Evolutionary conservation across 1,284 basidiomycete species (phyloP).

Genomic region (Neonothopanus nambi): DNA sequence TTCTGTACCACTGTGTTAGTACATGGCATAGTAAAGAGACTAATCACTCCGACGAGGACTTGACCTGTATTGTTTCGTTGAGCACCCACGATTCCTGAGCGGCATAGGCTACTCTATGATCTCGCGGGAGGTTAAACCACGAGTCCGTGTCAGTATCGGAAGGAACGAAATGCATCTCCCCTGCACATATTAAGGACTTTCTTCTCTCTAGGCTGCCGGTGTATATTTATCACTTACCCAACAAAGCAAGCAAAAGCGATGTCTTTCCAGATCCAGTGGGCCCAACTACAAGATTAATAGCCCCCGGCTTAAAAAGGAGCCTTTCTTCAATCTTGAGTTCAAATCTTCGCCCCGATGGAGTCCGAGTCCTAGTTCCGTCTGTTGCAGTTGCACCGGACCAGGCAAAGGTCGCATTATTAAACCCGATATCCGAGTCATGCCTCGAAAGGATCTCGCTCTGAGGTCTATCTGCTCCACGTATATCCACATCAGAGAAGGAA

Average conservation of each 20-base stretch:
- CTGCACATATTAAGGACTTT: conserved; percentile 17
- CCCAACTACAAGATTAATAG: conserved; percentile 64
- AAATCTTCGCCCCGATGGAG: conserved; percentile 42
- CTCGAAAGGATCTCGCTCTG: conserved; percentile 26
- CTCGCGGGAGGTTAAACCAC: conserved; percentile 62
- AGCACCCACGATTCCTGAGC: conserved; percentile 82
- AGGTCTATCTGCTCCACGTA: conserved; percentile 22
- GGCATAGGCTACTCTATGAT: conserved; percentile 69
- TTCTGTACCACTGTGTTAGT: conserved; percentile 45
- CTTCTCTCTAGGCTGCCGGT: neutral
- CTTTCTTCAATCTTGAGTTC: conserved; percentile 48
- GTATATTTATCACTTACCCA: conserved; percentile 26
- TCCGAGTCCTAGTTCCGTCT: conserved; percentile 20
- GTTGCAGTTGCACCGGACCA: conserved; percentile 35
- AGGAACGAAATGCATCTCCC: conserved; percentile 66
- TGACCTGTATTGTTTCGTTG: conserved; percentile 45
- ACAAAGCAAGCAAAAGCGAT: conserved; percentile 54
- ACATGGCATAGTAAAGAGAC: neutral
- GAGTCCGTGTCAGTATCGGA: conserved; percentile 52
- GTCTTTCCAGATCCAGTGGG: conserved; percentile 53
- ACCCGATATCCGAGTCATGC: conserved; percentile 36
- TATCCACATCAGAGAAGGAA: conserved; percentile 27
- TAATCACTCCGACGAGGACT: neutral
- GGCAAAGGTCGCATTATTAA: conserved; percentile 42
- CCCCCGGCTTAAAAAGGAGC: conserved; percentile 53